A percentile compares a stretch with the other conserved stretches of the same genome.
phyloP scores from a whole-genome alignment of 768 basidiomycete genomes.

The Auricularia auricula-judae region DNA sequence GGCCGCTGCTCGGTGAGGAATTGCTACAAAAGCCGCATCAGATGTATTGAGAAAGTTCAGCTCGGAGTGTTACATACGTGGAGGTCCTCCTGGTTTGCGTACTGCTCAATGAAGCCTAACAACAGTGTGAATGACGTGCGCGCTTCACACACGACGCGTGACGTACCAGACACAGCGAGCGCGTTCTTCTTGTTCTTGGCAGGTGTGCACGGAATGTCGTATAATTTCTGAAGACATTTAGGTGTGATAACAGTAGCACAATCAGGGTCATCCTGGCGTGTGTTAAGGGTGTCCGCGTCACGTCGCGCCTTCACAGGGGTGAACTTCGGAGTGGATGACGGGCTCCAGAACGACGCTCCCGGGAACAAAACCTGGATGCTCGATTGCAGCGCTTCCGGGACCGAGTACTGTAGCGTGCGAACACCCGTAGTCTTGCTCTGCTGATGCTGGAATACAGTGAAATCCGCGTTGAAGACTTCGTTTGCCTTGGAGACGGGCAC shows the following conservation, averaged over 20 bases:
- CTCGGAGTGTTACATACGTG: not conserved
- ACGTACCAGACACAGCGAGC: slow-evolving; percentile 17
- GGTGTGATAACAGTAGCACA: not conserved
- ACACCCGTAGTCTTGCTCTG: slow-evolving; percentile 18
- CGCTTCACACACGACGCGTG: not conserved
- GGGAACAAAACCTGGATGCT: slow-evolving; percentile 16
- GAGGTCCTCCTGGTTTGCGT: slow-evolving; percentile 18
- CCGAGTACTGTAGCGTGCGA: slow-evolving; percentile 27
- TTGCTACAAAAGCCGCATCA: not conserved
- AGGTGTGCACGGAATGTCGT: slow-evolving; percentile 6
- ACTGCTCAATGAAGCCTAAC: slow-evolving; percentile 11
- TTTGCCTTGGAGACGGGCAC: slow-evolving; percentile 25
- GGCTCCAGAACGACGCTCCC: not conserved
- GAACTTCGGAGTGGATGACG: slow-evolving; percentile 14
- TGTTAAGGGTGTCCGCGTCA: slow-evolving; percentile 17
- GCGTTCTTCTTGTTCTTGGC: slow-evolving; percentile 20
- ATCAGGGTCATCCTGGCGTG: not conserved
- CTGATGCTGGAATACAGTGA: slow-evolving; percentile 21
- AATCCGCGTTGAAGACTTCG: slow-evolving; percentile 24
- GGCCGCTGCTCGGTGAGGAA: slow-evolving; percentile 6
- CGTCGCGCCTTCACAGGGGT: slow-evolving; percentile 3
- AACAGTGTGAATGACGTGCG: not conserved
- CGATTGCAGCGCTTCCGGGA: slow-evolving; percentile 20
- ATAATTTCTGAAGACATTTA: not conserved
- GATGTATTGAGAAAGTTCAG: not conserved